Evolutionary conservation across 2,329 filamentous ascomycete species (phyloP).

Genomic region (Lecanoromycetidae sp.): DNA sequence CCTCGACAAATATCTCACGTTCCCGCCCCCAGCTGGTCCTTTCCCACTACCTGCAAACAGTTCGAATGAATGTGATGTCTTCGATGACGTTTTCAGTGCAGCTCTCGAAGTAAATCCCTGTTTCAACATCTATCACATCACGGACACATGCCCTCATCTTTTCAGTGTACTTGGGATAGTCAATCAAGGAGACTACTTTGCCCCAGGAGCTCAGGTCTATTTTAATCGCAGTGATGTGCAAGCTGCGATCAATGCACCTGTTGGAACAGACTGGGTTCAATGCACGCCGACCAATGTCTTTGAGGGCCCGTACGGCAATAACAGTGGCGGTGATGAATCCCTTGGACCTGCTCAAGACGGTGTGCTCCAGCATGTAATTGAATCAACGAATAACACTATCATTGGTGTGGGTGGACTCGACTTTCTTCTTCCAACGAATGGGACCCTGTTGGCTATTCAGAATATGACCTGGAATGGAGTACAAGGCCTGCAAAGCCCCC

Average conservation of each 20-base stretch:
- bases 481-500: slow-evolving; percentile 35
- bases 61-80: slow-evolving; percentile 44
- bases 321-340: slow-evolving; percentile 38
- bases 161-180: slow-evolving; percentile 45
- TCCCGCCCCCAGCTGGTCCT: slow-evolving; percentile 52
- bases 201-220: slow-evolving; percentile 32
- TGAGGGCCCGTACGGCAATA: slow-evolving; percentile 22
- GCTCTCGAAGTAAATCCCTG: slow-evolving; percentile 56
- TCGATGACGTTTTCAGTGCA: slow-evolving; percentile 43
- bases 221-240: slow-evolving; percentile 44
- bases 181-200: slow-evolving; percentile 25
- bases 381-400: slow-evolving; percentile 40
- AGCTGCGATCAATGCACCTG: slow-evolving; percentile 47
- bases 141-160: slow-evolving; percentile 56
- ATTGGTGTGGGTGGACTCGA: slow-evolving; percentile 39
- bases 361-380: slow-evolving; percentile 38
- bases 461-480: slow-evolving; percentile 43
- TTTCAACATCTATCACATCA: slow-evolving; percentile 60
- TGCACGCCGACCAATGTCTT: slow-evolving; percentile 34
- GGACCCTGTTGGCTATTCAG: slow-evolving; percentile 40
- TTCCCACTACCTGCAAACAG: slow-evolving; percentile 43
- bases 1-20: slow-evolving; percentile 50
- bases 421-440: slow-evolving; percentile 39
- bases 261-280: slow-evolving; percentile 32
- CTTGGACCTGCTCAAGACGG: slow-evolving; percentile 22